Conservation (phyloP, 2,329 filamentous ascomycete genomes). For the Ophioceras dolichostomum region DNA sequence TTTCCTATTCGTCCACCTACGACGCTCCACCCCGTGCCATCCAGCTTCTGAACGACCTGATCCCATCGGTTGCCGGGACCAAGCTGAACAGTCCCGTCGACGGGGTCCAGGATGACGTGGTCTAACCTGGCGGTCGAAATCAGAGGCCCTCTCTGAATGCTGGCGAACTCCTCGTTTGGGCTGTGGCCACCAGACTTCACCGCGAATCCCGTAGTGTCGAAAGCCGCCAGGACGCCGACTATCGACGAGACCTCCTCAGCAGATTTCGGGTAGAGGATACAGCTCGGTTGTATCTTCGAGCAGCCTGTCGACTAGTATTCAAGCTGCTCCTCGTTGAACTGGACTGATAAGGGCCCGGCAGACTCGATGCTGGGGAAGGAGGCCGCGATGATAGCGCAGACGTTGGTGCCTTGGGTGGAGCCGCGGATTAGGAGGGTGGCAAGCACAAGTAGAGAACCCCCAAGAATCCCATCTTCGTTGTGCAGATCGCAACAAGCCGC, state of each 20-base stretch:
- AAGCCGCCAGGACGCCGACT: conserved; percentile 7
- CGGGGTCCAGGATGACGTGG: conserved; percentile 17
- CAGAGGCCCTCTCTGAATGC: conserved; percentile 24
- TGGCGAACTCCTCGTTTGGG: conserved; percentile 29
- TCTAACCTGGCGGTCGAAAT: conserved; percentile 29
- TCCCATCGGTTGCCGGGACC: conserved; percentile 24
- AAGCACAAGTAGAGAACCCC: too few relatives aligned
- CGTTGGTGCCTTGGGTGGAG: too few relatives aligned
- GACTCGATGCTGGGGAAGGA: background rate
- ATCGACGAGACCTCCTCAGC: conserved; percentile 9
- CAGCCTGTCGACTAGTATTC: conserved; percentile 6
- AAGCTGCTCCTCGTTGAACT: background rate
- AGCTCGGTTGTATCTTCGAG: conserved; percentile 9
- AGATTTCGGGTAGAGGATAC: conserved; percentile 10
- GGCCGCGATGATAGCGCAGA: too few relatives aligned
- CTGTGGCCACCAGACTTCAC: conserved; percentile 35
- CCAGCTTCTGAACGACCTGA: conserved; percentile 22
- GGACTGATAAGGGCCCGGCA: background rate
- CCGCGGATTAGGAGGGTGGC: too few relatives aligned
- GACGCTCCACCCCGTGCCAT: conserved; percentile 16
- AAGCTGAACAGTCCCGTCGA: conserved; percentile 19
- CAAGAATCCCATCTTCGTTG: too few relatives aligned
- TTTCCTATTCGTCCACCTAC: conserved; percentile 22
- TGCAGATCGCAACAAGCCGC: too few relatives aligned
- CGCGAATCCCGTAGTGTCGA: conserved; percentile 26